Base-by-base conservation (phyloP, 441 rosid genomes). In the Erysimum pusillum region DNA sequence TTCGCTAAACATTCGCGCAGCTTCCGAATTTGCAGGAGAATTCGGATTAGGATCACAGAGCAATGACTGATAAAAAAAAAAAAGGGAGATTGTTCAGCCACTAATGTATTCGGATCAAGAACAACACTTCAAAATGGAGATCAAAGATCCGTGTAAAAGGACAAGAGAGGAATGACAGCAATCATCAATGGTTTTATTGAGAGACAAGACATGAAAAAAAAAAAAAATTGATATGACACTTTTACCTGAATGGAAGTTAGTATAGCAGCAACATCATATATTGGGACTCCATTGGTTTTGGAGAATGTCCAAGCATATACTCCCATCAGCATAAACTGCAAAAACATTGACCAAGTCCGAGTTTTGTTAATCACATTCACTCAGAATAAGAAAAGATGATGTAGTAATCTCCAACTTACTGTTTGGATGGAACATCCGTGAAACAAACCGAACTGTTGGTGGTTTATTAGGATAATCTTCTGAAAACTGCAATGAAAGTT, bases 271-370 rank as follows among this genome's bases (percentile, higher is more conserved):
- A 90, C 96, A 71, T 90, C 93, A 60, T 90, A 88, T 42, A 90
- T 88, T 6, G 96, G 96, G 96, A 83, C 91, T 86, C 96, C 96
- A 90, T 79, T 90, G 96, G 79, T 90, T 90, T 80, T 90, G 96
- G 63, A 90, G 87, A 76, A 90, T 90, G 82, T 90, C 96, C 83
- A 90, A 83, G 62, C 96, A 90, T 73, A 90, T 90, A 77, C 93
- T 90, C 62, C 96, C 96, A 69, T 90, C 93, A 0, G 96, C 96
- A 79, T 90, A 90, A 75, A 90, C 96, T 90, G 69, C 56, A 77
- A 1, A 70, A 70, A 71, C 3, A 57, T 3, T 12, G 48, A 52
- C 25, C 63, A 53, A 71, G 20, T 14, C 31, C 2, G 51, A 57
- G 63, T 41, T 54, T 49, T 25, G 31, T 76, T 12, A 42, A 39